phyloP scores from a whole-genome alignment of 23 red algal genomes.

The Cyanidioschyzon merolae region DNA sequence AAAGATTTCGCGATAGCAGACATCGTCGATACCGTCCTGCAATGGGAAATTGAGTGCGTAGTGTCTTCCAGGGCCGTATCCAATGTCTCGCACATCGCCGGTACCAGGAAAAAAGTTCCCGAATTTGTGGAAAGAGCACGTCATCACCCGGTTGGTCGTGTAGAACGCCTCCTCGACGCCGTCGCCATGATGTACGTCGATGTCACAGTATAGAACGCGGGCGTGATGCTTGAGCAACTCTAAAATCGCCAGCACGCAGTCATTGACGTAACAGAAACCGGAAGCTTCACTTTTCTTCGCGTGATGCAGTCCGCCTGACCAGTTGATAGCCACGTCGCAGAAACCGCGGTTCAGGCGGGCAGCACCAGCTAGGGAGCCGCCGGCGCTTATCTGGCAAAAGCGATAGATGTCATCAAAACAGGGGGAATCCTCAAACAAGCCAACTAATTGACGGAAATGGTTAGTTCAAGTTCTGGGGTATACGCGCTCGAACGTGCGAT shows the following conservation, averaged over 20 bases:
- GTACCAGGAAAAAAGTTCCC: conserved; percentile 97
- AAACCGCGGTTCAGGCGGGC: conserved; percentile 72
- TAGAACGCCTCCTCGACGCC: conserved; percentile 99
- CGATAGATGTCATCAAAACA: conserved; percentile 91
- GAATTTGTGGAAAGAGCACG: conserved; percentile 95
- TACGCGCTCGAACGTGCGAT: neutral
- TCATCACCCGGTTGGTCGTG: conserved; percentile 97
- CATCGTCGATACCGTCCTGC: conserved; percentile 93
- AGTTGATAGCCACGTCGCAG: conserved; percentile 83
- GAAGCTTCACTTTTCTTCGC: conserved; percentile 95
- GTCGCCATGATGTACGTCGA: conserved; percentile 99
- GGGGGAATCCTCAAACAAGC: conserved; percentile 85
- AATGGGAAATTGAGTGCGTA: conserved; percentile 95
- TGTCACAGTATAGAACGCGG: conserved; percentile 87
- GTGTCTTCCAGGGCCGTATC: conserved; percentile 53
- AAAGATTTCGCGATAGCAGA: conserved; percentile 68
- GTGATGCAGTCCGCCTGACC: conserved; percentile 94
- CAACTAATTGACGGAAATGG: conserved; percentile 18
- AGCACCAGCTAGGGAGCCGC: conserved; percentile 84
- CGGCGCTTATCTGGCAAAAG: conserved; percentile 86
- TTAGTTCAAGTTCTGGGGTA: neutral
- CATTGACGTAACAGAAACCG: conserved; percentile 97
- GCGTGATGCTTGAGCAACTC: conserved; percentile 90
- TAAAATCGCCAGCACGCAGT: conserved; percentile 90
- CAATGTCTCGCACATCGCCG: conserved; percentile 77